Conservation (phyloP, 1,284 basidiomycete genomes). For the Takashimella koratensis region DNA sequence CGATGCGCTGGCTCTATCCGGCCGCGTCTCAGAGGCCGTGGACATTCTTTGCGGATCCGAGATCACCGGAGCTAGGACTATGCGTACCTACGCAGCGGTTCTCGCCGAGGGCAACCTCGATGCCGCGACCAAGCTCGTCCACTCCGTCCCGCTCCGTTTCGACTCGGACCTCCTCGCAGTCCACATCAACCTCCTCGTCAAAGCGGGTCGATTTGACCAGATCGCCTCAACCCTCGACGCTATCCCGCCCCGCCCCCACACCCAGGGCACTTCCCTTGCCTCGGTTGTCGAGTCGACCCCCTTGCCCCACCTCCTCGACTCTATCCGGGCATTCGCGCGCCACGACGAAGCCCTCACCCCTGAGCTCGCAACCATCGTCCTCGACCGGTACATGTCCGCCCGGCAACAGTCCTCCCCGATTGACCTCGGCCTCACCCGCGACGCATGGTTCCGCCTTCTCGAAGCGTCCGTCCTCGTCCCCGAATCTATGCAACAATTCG, state of each 20-base stretch:
- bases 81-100: not conserved
- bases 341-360: slow-evolving; percentile 9
- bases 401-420: slow-evolving; percentile 1
- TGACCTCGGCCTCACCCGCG: slow-evolving; percentile 1
- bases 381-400: slow-evolving; percentile 19
- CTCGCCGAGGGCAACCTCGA: not conserved
- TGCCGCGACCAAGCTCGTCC: slow-evolving; percentile 17
- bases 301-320: slow-evolving; percentile 9
- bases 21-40: slow-evolving; percentile 52
- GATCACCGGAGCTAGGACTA: not conserved
- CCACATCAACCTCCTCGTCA: slow-evolving; percentile 14
- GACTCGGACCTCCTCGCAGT: slow-evolving; percentile 3
- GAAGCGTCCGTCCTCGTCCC: slow-evolving; percentile 8
- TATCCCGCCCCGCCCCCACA: not conserved
- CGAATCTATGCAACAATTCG: slow-evolving; percentile 55
- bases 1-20: slow-evolving; percentile 54
- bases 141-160: not conserved
- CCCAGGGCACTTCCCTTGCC: not conserved
- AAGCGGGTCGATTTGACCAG: slow-evolving; percentile 7
- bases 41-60: not conserved
- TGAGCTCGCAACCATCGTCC: slow-evolving; percentile 13
- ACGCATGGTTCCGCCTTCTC: slow-evolving; percentile 16
- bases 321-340: slow-evolving; percentile 13
- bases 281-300: slow-evolving; percentile 9
- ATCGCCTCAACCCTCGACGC: slow-evolving; percentile 9